Conservation (phyloP, 257 asterid genomes). For the Solanum arcanum region DNA sequence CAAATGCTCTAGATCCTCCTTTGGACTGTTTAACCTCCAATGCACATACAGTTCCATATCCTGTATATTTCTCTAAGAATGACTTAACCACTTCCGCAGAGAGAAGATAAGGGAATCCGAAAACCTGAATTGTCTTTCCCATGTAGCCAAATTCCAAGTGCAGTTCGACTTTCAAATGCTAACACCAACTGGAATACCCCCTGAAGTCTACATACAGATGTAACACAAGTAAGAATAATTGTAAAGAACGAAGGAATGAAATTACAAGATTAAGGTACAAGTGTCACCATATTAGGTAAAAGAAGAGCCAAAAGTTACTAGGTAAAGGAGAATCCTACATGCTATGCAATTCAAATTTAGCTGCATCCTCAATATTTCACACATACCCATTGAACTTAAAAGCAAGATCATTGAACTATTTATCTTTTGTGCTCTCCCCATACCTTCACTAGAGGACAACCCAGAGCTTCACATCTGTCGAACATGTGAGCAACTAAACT, state of each 20-base stretch:
- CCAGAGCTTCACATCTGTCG: background rate
- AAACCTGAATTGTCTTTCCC: constrained; percentile 23
- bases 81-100: constrained; percentile 17
- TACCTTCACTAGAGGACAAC: background rate
- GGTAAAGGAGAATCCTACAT: background rate
- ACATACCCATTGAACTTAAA: background rate
- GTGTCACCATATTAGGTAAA: background rate
- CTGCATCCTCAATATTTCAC: background rate
- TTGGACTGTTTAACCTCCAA: constrained; percentile 40
- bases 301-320: background rate
- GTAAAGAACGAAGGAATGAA: background rate
- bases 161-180: background rate
- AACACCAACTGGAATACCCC: background rate
- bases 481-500: background rate
- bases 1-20: constrained; percentile 40
- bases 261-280: background rate
- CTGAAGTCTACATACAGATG: background rate
- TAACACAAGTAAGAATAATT: background rate
- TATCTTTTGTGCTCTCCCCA: background rate
- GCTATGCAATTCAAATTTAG: background rate
- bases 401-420: background rate
- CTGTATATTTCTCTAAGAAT: constrained; percentile 27
- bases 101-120: constrained; percentile 31
- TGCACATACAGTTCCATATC: constrained; percentile 31
- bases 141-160: background rate